phyloP scores from a whole-genome alignment of 176 grass and related monocot genomes.

The Rhipidocladum racemiflorum region DNA sequence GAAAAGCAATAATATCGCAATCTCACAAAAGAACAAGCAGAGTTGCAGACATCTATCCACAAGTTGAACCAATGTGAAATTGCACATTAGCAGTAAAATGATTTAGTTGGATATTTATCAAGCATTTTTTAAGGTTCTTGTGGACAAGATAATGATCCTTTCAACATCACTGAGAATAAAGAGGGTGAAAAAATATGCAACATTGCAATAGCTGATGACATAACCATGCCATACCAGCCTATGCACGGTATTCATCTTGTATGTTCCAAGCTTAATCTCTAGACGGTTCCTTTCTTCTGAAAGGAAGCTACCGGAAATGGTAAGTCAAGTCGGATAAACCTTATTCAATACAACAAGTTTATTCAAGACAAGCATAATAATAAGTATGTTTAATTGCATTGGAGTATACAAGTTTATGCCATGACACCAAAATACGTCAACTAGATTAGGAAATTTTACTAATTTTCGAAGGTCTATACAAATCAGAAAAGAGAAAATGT shows the following conservation, averaged over 20 bases:
- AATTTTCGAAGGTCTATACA: conserved; percentile 1
- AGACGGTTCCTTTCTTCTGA: neutral
- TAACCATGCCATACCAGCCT: neutral
- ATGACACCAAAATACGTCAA: neutral
- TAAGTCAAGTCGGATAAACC: neutral
- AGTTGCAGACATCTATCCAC: neutral
- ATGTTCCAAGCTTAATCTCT: neutral
- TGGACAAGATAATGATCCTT: neutral
- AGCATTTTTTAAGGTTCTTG: neutral
- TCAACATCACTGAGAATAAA: conserved; percentile 13
- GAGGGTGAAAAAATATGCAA: neutral
- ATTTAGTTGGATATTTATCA: neutral
- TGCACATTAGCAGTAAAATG: neutral
- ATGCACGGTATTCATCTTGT: neutral
- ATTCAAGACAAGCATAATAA: neutral
- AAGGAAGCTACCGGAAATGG: neutral
- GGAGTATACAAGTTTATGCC: neutral
- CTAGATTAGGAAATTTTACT: neutral
- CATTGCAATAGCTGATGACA: neutral
- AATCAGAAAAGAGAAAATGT: neutral
- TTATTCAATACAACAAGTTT: neutral
- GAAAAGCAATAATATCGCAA: neutral
- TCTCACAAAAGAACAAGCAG: neutral
- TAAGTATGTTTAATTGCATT: neutral
- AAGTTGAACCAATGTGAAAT: neutral